These are phyloP conservation scores for Athelia psychrophila DNA, from an alignment of 1,284 basidiomycete genomes.

Conservation along the genomic window DNA sequence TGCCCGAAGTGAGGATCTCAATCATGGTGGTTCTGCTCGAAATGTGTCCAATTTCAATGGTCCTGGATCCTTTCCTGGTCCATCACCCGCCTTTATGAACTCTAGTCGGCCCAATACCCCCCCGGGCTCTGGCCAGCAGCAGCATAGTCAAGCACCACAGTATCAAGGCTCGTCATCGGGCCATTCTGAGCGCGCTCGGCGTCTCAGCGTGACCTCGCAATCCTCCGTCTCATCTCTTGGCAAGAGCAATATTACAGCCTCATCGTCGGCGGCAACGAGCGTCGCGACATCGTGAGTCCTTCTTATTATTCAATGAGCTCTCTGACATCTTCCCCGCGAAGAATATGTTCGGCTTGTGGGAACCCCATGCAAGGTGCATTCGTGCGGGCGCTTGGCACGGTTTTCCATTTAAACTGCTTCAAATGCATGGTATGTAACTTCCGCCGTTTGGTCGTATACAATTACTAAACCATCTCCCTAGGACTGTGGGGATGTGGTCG, in stretches of 20 bases:
- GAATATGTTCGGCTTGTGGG: conserved; percentile 71
- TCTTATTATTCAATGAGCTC: conserved; percentile 13
- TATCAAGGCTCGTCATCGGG: conserved; percentile 42
- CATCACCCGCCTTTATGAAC: conserved; percentile 47
- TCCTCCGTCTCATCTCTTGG: conserved; percentile 49
- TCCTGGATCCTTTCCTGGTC: conserved; percentile 34
- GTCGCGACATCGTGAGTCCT: conserved; percentile 42
- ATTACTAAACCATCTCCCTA: conserved; percentile 30
- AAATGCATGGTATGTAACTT: conserved; percentile 79
- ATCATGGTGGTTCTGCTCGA: conserved; percentile 39
- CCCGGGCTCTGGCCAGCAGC: conserved; percentile 40
- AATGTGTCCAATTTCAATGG: conserved; percentile 12
- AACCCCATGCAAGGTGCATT: conserved; percentile 90
- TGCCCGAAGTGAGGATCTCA: conserved; percentile 70
- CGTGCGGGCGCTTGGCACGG: conserved; percentile 91
- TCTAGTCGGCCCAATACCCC: conserved; percentile 55
- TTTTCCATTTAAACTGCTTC: conserved; percentile 97
- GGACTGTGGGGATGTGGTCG: conserved; percentile 97
- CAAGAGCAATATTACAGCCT: conserved; percentile 37
- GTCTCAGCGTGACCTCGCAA: conserved; percentile 45
- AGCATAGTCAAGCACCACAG: conserved; percentile 24
- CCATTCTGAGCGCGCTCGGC: conserved; percentile 41
- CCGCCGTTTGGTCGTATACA: conserved; percentile 4
- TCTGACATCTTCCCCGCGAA: conserved; percentile 26
- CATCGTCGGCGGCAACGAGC: conserved; percentile 36